Conservation (phyloP, 257 asterid species). For the Dorcoceras hygrometricum region DNA sequence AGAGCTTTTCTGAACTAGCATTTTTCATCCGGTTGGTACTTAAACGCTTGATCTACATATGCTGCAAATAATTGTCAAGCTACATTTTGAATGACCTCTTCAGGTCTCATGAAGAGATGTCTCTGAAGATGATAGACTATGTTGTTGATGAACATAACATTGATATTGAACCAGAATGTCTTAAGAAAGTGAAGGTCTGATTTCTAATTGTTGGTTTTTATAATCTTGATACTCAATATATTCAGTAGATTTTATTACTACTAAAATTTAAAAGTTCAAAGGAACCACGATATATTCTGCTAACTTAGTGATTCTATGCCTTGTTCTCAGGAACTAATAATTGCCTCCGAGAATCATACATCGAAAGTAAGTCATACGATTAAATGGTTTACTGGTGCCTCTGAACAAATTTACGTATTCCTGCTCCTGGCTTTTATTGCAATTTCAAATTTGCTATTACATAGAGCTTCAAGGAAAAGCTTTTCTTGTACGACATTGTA, state of each 20-base stretch:
- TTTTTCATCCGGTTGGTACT: not conserved
- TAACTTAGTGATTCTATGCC: not conserved
- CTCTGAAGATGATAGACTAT: constrained; percentile 75
- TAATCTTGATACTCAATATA: constrained; percentile 7
- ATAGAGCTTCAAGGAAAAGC: constrained; percentile 61
- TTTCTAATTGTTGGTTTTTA: constrained; percentile 16
- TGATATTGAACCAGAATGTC: constrained; percentile 53
- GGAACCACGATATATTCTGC: not conserved
- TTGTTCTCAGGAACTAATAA: constrained; percentile 65
- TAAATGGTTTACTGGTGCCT: constrained; percentile 17
- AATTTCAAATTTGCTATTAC: constrained; percentile 10
- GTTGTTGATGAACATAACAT: constrained; percentile 77
- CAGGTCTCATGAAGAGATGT: constrained; percentile 98
- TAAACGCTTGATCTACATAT: not conserved
- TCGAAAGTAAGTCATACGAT: constrained; percentile 48
- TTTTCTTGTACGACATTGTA: constrained; percentile 78
- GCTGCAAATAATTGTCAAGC: constrained; percentile 15
- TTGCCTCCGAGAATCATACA: constrained; percentile 54
- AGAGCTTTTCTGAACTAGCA: constrained; percentile 5
- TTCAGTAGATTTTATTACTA: not conserved
- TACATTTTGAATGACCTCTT: constrained; percentile 25
- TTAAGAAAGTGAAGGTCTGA: constrained; percentile 75
- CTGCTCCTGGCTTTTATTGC: constrained; percentile 9
- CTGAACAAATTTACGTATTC: constrained; percentile 11
- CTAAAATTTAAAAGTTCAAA: not conserved